These are phyloP conservation scores for Fusarium setosum DNA, from an alignment of 2,329 filamentous ascomycete species.

Conservation along the genomic window DNA sequence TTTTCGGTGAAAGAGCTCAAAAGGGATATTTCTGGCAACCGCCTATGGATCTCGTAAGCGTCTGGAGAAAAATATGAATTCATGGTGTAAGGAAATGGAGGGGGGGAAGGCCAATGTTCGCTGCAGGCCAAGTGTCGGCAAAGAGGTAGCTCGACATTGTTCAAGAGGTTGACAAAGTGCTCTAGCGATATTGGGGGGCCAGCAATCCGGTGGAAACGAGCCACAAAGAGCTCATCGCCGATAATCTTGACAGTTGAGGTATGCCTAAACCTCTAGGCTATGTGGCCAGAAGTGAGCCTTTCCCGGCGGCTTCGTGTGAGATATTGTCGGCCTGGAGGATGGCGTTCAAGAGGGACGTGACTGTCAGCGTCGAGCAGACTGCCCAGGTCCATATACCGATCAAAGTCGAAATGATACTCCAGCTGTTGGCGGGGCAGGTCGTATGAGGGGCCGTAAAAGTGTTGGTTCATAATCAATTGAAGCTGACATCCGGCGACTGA, in stretches of 20 bases:
- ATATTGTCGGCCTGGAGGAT: background rate
- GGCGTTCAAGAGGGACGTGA: background rate
- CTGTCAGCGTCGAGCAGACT: too few species aligned
- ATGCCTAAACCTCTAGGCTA: background rate
- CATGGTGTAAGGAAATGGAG: too few species aligned
- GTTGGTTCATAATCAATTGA: background rate
- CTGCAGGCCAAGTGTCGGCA: background rate
- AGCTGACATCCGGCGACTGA: background rate
- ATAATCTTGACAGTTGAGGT: background rate
- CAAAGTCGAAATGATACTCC: background rate
- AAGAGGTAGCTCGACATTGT: background rate
- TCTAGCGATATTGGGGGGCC: background rate
- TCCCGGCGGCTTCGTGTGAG: background rate
- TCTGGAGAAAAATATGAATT: too few species aligned
- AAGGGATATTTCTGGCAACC: background rate
- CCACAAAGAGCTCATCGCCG: background rate
- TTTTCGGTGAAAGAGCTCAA: background rate
- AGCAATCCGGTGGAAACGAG: background rate
- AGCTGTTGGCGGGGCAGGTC: background rate
- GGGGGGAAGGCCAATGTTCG: too few species aligned
- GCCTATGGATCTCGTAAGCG: background rate
- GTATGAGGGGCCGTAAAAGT: background rate
- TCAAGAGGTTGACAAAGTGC: background rate
- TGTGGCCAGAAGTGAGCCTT: too few species aligned
- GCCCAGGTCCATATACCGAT: background rate